Evolutionary conservation across 2,329 filamentous ascomycete genomes (phyloP), one percentile per base, ranked within the genome.

Genomic region (Pezicula neosporulosa): DNA sequence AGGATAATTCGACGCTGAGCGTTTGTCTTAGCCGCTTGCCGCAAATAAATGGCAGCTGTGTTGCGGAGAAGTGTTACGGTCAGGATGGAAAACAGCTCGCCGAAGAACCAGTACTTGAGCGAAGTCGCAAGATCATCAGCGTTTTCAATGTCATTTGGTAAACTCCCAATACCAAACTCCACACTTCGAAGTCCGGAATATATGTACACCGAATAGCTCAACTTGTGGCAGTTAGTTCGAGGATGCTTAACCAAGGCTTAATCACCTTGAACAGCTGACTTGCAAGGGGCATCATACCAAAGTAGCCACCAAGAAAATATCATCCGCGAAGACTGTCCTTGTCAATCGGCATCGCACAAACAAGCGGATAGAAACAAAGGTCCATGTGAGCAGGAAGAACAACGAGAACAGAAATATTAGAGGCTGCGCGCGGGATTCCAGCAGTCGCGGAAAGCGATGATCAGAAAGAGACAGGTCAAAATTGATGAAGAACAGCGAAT

Each of bases 41-140:
- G 50, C 10, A 58, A 62, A 9, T 58, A 57, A 4, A 67, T 62
- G 7, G 68, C 66, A 36, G 75, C 67, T 1, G 70, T 66, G 18
- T 73, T 62, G 0, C 75, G 63, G 12, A 73, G 49, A 27, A 68
- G 68, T 19, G 74, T 68, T 0, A 70, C 70, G 10, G 72, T 63
- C 0, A 68, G 68, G 0, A 68, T 62, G 49, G 73, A 74, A 6
- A 74, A 52, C 13, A 68, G 60, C 39, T 52, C 49, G n/a, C 38
- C 28, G 41, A 56, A 49, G 39, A 54, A 52, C 45, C 37, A 52
- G 43, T 47, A 54, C 12, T 49, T 37, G 3, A 48, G 18, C 2
- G 45, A 42, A 36, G 19, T 43, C 10, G 49, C 41, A 12, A 54
- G 33, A 36, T 47, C 30, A 8, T 38, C 35, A 4, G 30, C 24